Evolutionary conservation across 768 basidiomycete species (phyloP).

Genomic region (Pleurotus salmoneostramineus): DNA sequence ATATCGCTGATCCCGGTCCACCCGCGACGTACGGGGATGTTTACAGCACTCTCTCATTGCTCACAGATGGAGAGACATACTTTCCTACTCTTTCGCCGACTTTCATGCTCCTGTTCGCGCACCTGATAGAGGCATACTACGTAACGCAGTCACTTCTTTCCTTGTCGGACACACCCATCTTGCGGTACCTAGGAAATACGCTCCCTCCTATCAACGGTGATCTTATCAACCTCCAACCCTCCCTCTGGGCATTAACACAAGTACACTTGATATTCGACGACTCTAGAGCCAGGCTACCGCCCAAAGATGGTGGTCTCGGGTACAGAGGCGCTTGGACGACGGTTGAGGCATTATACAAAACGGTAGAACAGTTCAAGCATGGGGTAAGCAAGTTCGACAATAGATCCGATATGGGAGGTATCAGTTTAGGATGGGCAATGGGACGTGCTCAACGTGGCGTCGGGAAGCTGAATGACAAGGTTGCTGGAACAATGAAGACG

Average conservation of each 20-base stretch:
- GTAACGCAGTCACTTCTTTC: slow-evolving; percentile 38
- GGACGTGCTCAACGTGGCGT: slow-evolving; percentile 23
- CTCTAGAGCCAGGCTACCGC: slow-evolving; percentile 53
- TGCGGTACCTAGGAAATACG: slow-evolving; percentile 27
- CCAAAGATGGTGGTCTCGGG: slow-evolving; percentile 58
- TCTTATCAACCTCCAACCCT: slow-evolving; percentile 53
- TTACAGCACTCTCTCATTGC: slow-evolving; percentile 48
- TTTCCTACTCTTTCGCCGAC: slow-evolving; percentile 61
- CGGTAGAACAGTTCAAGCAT: slow-evolving; percentile 43
- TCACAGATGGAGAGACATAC: slow-evolving; percentile 51
- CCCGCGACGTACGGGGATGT: slow-evolving; percentile 62
- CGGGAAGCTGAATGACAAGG: slow-evolving; percentile 21
- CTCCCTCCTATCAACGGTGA: slow-evolving; percentile 46
- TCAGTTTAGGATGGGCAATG: slow-evolving; percentile 39
- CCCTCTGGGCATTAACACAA: slow-evolving; percentile 48
- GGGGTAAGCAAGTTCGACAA: slow-evolving; percentile 31
- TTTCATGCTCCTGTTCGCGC: slow-evolving; percentile 58
- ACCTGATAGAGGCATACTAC: slow-evolving; percentile 55
- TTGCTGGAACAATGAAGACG: slow-evolving; percentile 21
- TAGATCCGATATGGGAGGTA: slow-evolving; percentile 38
- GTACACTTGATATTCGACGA: slow-evolving; percentile 64
- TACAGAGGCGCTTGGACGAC: slow-evolving; percentile 59
- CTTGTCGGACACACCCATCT: slow-evolving; percentile 19
- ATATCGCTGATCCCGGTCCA: slow-evolving; percentile 61
- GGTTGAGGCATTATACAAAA: slow-evolving; percentile 53